Conservation (phyloP, 768 basidiomycete genomes). For the Phaeotremella fagi region DNA sequence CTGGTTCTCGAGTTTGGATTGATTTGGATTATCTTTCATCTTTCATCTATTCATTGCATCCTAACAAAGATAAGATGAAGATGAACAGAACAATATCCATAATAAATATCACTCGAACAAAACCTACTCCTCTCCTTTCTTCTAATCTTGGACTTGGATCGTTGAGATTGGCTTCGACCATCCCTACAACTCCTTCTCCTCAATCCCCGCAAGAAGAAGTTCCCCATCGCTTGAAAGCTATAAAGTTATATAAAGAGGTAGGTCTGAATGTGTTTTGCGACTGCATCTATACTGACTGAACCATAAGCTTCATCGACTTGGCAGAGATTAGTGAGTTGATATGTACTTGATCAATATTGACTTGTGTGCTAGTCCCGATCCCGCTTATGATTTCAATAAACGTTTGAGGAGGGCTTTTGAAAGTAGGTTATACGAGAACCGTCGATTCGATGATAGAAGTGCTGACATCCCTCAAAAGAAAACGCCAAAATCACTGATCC, state of each 20-base stretch:
- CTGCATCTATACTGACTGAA: neutral
- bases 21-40: no score
- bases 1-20: no score
- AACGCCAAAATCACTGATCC: constrained; percentile 44
- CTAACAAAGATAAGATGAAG: no score
- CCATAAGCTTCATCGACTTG: constrained; percentile 6
- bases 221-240: constrained; percentile 35
- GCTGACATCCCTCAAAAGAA: constrained; percentile 24
- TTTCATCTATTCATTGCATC: no score
- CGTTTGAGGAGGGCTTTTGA: constrained; percentile 45
- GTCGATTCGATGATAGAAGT: neutral
- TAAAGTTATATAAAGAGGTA: constrained; percentile 48
- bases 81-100: no score
- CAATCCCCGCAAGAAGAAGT: neutral
- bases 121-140: no score
- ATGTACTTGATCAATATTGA: neutral
- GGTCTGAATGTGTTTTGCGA: neutral
- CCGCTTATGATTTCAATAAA: constrained; percentile 45
- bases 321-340: constrained; percentile 30
- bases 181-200: neutral
- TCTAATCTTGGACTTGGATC: no score
- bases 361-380: constrained; percentile 37
- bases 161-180: neutral
- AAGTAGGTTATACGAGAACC: constrained; percentile 24
- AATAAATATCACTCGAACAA: no score